Conservation (phyloP, 257 asterid genomes). For the Solanum medicagineum region DNA sequence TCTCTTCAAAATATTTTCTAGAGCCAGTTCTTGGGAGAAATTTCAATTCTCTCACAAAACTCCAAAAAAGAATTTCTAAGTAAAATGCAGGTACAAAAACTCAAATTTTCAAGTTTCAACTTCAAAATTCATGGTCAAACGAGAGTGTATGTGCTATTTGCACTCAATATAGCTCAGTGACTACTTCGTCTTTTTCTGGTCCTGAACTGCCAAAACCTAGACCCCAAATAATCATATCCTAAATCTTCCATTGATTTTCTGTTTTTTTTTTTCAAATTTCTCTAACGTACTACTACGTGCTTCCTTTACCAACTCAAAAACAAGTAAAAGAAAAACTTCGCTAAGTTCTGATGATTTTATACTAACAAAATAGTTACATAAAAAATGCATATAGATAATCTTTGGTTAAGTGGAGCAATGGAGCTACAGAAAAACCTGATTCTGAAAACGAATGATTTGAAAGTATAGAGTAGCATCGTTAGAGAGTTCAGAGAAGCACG, state of each 20-base stretch:
- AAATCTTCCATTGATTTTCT: background rate
- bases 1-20: too few species aligned
- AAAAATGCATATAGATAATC: background rate
- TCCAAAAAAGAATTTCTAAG: background rate
- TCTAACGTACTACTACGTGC: background rate
- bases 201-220: background rate
- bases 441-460: constrained; percentile 73
- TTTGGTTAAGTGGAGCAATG: background rate
- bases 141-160: background rate
- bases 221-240: background rate
- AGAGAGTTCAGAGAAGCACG: constrained; percentile 55
- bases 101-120: background rate
- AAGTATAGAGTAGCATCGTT: constrained; percentile 55
- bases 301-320: background rate
- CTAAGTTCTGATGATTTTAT: background rate
- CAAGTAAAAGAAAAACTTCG: background rate
- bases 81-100: background rate
- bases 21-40: too few species aligned
- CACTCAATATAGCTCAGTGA: background rate
- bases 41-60: background rate
- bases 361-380: background rate
- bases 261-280: background rate
- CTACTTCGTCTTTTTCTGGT: background rate
- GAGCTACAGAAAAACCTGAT: constrained; percentile 37
- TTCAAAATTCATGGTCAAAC: background rate